Base-by-base conservation (phyloP, 257 asterid species). In the Scutellaria barbata region DNA sequence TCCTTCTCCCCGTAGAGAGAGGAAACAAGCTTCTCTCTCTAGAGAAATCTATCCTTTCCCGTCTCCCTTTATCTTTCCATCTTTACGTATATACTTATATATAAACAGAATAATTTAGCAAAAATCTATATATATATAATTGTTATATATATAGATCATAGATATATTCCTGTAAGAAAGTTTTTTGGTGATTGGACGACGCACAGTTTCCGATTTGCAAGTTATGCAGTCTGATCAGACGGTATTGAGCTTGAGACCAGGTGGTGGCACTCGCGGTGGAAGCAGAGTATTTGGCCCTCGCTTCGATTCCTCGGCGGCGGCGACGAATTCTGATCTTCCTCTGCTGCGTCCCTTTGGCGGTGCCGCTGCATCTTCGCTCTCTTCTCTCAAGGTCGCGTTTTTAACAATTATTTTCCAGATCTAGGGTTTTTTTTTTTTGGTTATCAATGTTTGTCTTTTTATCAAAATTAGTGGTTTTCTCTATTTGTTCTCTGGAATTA, bases 221-320 rank as follows among this genome's bases (percentile, higher is more conserved):
- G 85, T 77, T 81, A 87, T 87, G 93, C 86, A 83, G 89, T 73
- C 90, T 77, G 87, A 87, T 87, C 86, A 81, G 67, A 79, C 87
- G 71, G 89, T 74, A 46, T 76, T 87, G 83, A 87, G 87, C 81
- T 85, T 87, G 83, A 83, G 93, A 83, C 93, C 90, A 69, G 90
- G 90, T 69, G 93, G 89, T 43, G 93, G 90, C 76, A 79, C 57
- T 80, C 88, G 90, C 79, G 81, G 90, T 25, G 88, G 85, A 30
- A 75, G 79, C 80, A 81, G 90, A 74, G 76, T 83, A 56, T 79
- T 83, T 70, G 88, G 83, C 69, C 70, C 83, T 25, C 88, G 88
- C 67, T 81, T 81, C 37, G 87, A 83, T 63, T 72, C 87, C 8
- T 56, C 88, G 20, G 45, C 81, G 51, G 74, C 83, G 56, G 70